These are phyloP conservation scores for Tylopilus sp. DNA, from an alignment of 768 basidiomycete species.

Conservation along the genomic window DNA sequence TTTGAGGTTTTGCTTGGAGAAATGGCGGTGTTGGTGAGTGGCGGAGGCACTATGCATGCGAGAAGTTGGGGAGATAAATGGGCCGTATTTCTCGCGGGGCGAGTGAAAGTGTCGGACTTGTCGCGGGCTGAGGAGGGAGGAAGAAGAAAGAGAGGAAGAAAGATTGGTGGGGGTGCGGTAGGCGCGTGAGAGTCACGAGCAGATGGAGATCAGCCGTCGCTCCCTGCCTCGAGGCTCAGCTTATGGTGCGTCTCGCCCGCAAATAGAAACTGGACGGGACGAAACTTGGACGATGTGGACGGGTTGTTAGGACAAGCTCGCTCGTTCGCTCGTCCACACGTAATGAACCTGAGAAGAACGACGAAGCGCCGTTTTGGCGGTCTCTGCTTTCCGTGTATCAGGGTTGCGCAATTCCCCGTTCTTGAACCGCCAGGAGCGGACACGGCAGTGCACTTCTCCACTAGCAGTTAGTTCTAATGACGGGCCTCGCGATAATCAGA, in stretches of 20 bases:
- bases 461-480: too few relatives aligned
- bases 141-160: slow-evolving; percentile 26
- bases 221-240: slow-evolving; percentile 31
- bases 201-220: slow-evolving; percentile 23
- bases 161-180: too few relatives aligned
- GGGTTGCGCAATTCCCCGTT: slow-evolving; percentile 8
- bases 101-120: slow-evolving; percentile 24
- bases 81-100: slow-evolving; percentile 26
- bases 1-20: slow-evolving; percentile 46
- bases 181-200: slow-evolving; percentile 36
- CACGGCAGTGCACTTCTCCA: not conserved
- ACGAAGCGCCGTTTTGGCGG: not conserved
- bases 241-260: slow-evolving; percentile 16
- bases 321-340: slow-evolving; percentile 6
- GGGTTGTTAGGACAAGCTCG: slow-evolving; percentile 20
- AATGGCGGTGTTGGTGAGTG: slow-evolving; percentile 32
- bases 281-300: slow-evolving; percentile 11
- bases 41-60: slow-evolving; percentile 45
- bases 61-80: slow-evolving; percentile 20
- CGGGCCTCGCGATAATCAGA: too few relatives aligned
- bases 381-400: slow-evolving; percentile 5
- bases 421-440: slow-evolving; percentile 5
- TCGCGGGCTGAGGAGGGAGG: slow-evolving; percentile 26
- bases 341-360: slow-evolving; percentile 19
- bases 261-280: slow-evolving; percentile 19